phyloP scores from a whole-genome alignment of 192 early-diverging fungal species.

The Coemansia sp. region DNA sequence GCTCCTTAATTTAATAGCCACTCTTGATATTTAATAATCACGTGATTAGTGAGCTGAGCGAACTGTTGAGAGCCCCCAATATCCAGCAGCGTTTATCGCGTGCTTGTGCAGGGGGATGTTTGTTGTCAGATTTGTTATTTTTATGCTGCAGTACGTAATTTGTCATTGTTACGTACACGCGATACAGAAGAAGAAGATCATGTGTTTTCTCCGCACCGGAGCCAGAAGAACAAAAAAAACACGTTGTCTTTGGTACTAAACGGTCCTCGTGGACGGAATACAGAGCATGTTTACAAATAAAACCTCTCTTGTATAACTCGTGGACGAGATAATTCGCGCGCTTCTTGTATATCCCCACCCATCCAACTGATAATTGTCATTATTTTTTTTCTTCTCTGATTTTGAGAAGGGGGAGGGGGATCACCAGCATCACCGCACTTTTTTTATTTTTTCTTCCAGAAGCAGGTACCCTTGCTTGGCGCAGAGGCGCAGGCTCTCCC shows the following conservation, averaged over 20 bases:
- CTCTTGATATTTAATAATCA: no score
- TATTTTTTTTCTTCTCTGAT: neutral
- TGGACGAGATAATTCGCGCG: neutral
- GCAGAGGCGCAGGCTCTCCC: neutral
- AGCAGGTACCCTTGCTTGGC: neutral
- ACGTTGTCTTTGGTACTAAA: neutral
- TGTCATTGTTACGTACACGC: neutral
- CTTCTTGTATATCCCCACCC: neutral
- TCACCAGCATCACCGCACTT: slow-evolving; percentile 3
- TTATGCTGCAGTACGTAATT: neutral
- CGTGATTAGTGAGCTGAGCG: no score
- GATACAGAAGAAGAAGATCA: neutral
- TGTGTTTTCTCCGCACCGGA: neutral
- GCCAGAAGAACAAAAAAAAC: neutral
- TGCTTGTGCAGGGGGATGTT: neutral
- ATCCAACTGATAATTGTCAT: neutral
- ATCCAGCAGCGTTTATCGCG: neutral
- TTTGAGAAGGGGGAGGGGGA: neutral
- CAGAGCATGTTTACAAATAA: no score
- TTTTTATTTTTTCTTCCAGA: neutral
- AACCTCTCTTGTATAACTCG: no score
- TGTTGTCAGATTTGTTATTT: neutral
- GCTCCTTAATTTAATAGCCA: neutral
- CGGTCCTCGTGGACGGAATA: neutral
- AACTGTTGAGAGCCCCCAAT: no score